Conservation (phyloP, 306 rosid genomes). For the Herpetospermum pedunculosum region DNA sequence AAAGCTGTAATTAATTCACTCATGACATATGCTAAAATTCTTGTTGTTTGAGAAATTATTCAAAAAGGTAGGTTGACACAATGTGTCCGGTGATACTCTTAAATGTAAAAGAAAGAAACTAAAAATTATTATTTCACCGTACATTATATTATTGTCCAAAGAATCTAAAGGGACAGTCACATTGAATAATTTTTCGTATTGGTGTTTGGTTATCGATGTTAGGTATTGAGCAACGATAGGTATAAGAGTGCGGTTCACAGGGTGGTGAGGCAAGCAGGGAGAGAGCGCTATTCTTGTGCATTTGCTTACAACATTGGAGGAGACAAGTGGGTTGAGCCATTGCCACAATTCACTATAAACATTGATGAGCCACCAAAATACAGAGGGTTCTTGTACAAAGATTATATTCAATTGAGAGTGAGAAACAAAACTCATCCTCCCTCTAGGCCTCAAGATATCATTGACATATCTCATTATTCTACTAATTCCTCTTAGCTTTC, state of each 20-base stretch:
- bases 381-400: conserved; percentile 24
- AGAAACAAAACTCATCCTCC: conserved; percentile 39
- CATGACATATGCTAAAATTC: too few relatives aligned
- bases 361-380: conserved; percentile 37
- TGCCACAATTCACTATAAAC: conserved; percentile 28
- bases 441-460: conserved; percentile 28
- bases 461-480: conserved; percentile 25
- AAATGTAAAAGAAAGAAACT: too few relatives aligned
- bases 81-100: too few relatives aligned
- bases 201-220: too few relatives aligned
- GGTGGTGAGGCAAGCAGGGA: conserved; percentile 24
- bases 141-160: too few relatives aligned
- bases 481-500: neutral
- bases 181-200: too few relatives aligned
- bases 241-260: conserved; percentile 38
- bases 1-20: too few relatives aligned
- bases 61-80: too few relatives aligned
- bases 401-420: conserved; percentile 25
- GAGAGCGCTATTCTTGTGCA: conserved; percentile 21
- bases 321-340: conserved; percentile 41
- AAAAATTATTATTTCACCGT: too few relatives aligned
- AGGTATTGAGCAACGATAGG: conserved; percentile 39
- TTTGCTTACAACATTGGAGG: conserved; percentile 29
- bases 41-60: too few relatives aligned
- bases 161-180: too few relatives aligned